Evolutionary conservation across 768 basidiomycete genomes (phyloP), one percentile per base, ranked within the genome.

Genomic region (Podaxis sp.): DNA sequence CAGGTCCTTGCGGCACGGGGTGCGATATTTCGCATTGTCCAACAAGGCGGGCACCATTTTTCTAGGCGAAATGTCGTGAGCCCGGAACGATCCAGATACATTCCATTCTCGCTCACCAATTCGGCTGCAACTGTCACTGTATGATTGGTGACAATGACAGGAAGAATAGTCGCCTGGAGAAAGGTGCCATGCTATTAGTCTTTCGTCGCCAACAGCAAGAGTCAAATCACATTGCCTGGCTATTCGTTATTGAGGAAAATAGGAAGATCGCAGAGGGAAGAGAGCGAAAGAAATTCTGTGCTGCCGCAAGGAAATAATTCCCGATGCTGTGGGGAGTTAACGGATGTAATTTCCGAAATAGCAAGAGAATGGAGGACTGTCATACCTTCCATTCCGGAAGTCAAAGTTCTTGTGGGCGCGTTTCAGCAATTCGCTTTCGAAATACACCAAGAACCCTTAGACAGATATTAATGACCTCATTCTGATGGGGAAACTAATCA

Each of bases 11-110:
- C 28, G 74, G 64, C 41, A 90, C 83, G 3, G 95, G 95, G 73
- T 96, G 95, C 2, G 94, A 95, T 66, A 96, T 95, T 69, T 94
- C 90, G 72, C 94, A 96, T 75, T 97, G 95, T 15, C 95, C 95
- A 46, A 96, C 87, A 48, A 98, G 84, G 55, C 82, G 85, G 30
- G 82, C 76, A 11, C 91, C 91, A 67, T 95, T 85, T 70, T 87
- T 86, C 90, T 92, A 64, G 53, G 26, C 24, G n/a, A 59, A 10
- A 33, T 15, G 46, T 37, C 56, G 65, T 63, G 59, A 53, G 38
- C 17, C 44, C 62, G 24, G 30, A 63, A 64, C 50, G 54, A 38
- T 52, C 15, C 41, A 38, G 13, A 76, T 80, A 28, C 10, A 50
- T 24, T 28, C 26, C 13, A 24, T 24, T 50, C 26, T 69, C 30